A percentile compares a stretch with the other conserved stretches of the same genome.
phyloP scores from a whole-genome alignment of 306 rosid species.

The Pachyrhizus erosus region DNA sequence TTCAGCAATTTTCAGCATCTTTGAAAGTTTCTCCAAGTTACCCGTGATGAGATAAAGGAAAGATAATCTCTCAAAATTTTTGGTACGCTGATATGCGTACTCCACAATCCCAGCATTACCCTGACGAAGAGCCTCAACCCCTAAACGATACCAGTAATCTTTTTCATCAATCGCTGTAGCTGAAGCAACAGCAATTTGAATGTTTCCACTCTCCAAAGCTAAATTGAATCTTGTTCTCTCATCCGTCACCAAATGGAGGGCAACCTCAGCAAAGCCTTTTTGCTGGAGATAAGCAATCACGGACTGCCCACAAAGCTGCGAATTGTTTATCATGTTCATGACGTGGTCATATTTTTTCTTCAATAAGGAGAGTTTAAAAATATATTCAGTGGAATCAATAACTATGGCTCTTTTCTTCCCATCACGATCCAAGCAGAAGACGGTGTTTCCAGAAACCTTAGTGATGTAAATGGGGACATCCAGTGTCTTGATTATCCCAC shows the following conservation, averaged over 20 bases:
- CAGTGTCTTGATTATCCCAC: constrained; percentile 74
- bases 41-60: constrained; percentile 78
- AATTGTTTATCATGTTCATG: constrained; percentile 77
- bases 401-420: constrained; percentile 61
- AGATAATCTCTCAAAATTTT: constrained; percentile 73
- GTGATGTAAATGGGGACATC: constrained; percentile 79
- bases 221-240: constrained; percentile 71
- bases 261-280: constrained; percentile 81
- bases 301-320: constrained; percentile 82
- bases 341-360: constrained; percentile 72
- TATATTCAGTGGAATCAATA: constrained; percentile 73
- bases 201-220: constrained; percentile 82
- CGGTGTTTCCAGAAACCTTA: constrained; percentile 65
- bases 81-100: constrained; percentile 80
- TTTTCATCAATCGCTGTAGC: constrained; percentile 80
- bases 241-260: constrained; percentile 81
- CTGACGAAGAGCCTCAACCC: constrained; percentile 84
- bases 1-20: constrained; percentile 83
- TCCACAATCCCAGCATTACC: constrained; percentile 78
- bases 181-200: constrained; percentile 78
- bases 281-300: constrained; percentile 81
- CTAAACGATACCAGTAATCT: constrained; percentile 78
- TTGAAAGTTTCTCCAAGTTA: constrained; percentile 68
- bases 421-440: constrained; percentile 77
- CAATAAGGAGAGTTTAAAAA: constrained; percentile 68